A percentile compares a stretch with the other conserved stretches of the same genome.
These are phyloP conservation scores for Eurotiales sp. DNA, from an alignment of 2,329 filamentous ascomycete species.

Conservation along the genomic window DNA sequence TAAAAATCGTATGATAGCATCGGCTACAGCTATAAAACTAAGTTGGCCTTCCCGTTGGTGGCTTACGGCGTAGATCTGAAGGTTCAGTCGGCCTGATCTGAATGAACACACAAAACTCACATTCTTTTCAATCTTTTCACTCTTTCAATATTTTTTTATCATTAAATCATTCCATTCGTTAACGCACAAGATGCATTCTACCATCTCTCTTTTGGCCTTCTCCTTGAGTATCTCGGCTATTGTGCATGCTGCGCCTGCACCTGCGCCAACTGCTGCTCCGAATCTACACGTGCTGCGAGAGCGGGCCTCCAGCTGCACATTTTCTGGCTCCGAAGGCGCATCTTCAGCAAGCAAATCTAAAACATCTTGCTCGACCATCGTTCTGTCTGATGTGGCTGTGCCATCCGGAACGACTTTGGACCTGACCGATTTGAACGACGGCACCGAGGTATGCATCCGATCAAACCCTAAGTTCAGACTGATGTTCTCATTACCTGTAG, in stretches of 20 bases:
- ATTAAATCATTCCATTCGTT: not conserved
- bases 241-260: slow-evolving; percentile 7
- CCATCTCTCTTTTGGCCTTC: not conserved
- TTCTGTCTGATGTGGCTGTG: slow-evolving; percentile 30
- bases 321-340: slow-evolving; percentile 20
- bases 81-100: no score
- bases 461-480: no score
- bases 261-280: not conserved
- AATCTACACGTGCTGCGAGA: not conserved
- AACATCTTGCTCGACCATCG: slow-evolving; percentile 30
- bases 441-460: slow-evolving; percentile 18
- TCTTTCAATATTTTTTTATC: not conserved
- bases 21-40: no score
- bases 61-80: no score
- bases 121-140: not conserved
- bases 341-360: slow-evolving; percentile 22
- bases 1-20: no score
- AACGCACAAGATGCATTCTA: not conserved
- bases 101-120: not conserved
- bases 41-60: no score
- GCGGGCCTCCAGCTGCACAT: slow-evolving; percentile 19
- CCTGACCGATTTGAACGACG: slow-evolving; percentile 16
- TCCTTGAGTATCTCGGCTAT: slow-evolving; percentile 1
- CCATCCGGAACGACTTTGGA: slow-evolving; percentile 36
- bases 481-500: no score